Base-by-base conservation (phyloP, 768 basidiomycete genomes). In the Floccularia luteovirens region DNA sequence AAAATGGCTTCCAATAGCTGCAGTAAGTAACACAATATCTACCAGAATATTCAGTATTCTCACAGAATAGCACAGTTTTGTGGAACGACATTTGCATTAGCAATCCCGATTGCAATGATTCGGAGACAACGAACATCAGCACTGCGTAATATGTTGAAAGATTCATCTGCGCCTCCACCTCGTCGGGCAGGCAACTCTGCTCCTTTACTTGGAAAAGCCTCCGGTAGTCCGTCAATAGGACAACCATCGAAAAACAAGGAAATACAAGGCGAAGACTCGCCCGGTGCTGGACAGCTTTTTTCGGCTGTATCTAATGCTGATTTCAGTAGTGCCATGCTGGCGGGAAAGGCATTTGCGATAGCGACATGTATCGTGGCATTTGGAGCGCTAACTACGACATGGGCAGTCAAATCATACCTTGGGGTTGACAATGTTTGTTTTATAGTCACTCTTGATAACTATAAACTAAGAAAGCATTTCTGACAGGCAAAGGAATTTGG, bases 281-380 rank as follows among this genome's bases (percentile, higher is more conserved):
- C 60, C 10, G 47, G 59, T 21, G 47, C 51, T 8, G 53, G 59
- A 2, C 57, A 60, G 36, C 43, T 67, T 23, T 54, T 63, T 39
- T 58, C 63, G 6, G 68, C 63, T 2, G 49, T 70, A 5, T 63
- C 64, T 0, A 52, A 48, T n/a, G 47, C 58, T 38, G 55, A 60
- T 25, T 70, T 72, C 48, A 75, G 74, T 32, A 73, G 67, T 0
- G 71, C 71, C 0, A 41, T 82, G 2, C 69, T 77, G 46, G 70
- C 74, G 1, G 60, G 72, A 3, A 82, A 81, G 47, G 84, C 83
- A 0, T 77, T 88, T 28, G 63, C 69, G 2, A 67, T 84, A 30
- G 81, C 84, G 3, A 86, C 84, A 0, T 50, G 70, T 7, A 50
- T 82, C 24, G 82, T 85, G 19, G 49, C 67, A 0, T 55, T 67